phyloP scores from a whole-genome alignment of 805 yeast genomes.

The Kazachstania martiniae region DNA sequence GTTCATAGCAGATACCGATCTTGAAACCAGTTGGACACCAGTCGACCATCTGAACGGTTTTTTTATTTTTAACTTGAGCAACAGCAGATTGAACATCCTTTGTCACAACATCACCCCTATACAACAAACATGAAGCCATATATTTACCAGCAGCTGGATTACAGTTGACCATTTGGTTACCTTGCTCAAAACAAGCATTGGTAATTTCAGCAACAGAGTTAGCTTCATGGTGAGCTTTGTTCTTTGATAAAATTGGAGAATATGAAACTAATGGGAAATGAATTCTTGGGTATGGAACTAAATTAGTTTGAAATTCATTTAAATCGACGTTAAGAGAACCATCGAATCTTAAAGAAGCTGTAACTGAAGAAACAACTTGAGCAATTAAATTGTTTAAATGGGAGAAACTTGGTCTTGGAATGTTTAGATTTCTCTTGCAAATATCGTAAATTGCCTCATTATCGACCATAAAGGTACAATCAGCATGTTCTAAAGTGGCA shows the following conservation, averaged over 20 bases:
- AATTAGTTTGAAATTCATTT: constrained; percentile 96
- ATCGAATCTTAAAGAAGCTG: constrained; percentile 94
- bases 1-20: constrained; percentile 97
- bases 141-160: constrained; percentile 95
- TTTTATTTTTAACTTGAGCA: constrained; percentile 85
- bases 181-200: constrained; percentile 96
- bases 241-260: constrained; percentile 88
- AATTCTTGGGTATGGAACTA: constrained; percentile 98
- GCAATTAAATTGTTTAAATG: constrained; percentile 90
- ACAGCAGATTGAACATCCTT: constrained; percentile 97
- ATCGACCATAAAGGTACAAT: constrained; percentile 98
- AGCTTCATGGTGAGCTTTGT: constrained; percentile 90
- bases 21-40: constrained; percentile 99
- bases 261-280: constrained; percentile 98
- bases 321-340: constrained; percentile 96
- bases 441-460: constrained; percentile 98
- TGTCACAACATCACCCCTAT: constrained; percentile 97
- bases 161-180: constrained; percentile 98
- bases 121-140: constrained; percentile 96
- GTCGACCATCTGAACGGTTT: constrained; percentile 94
- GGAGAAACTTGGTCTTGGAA: constrained; percentile 79
- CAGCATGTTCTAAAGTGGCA: constrained; percentile 95
- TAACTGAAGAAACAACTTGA: constrained; percentile 95
- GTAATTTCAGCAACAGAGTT: constrained; percentile 94
- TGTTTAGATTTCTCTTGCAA: constrained; percentile 92